Evolutionary conservation across 768 basidiomycete genomes (phyloP), one percentile per base, ranked within the genome.

Genomic region (Ramaria rubella): DNA sequence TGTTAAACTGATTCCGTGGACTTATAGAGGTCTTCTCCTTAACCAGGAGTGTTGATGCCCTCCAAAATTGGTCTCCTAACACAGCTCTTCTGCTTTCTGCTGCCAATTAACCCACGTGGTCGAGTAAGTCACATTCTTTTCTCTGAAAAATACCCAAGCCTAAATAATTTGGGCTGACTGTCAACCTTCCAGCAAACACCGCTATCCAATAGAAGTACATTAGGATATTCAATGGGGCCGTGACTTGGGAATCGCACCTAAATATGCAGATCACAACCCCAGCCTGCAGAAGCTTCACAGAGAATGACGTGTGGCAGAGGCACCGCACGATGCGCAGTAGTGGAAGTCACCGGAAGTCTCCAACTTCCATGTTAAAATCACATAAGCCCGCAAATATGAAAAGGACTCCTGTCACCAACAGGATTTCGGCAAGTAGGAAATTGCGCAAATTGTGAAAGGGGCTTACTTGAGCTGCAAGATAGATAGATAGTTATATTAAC

Each of bases 121-220:
- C 77, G 64, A 70, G 86, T 87, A 65, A 62, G 83, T 73, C 5
- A n/a, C n/a, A n/a, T n/a, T n/a, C n/a, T n/a, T n/a, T n/a, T 23
- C 49, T 15, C 27, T 6, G 6, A 11, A 29, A 14, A n/a, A 29
- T 9, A 19, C 45, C n/a, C n/a, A n/a, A n/a, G n/a, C n/a, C n/a
- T n/a, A n/a, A n/a, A n/a, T 19, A 15, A 42, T 12, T 42, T 34
- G 21, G 23, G 85, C 84, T 82, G 50, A 84, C 82, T 4, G 74
- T 87, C 8, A 73, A 71, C 24, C 65, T 87, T 19, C 83, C 83
- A 0, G 81, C 80, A n/a, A 77, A 68, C 61, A 77, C 80, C 1
- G 60, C 62, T 42, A 73, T 89, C 55, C 70, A 86, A 66, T 90
- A 86, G 77, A 89, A 89, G 68, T 90, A 84, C 66, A 78, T 87